Evolutionary conservation across 208 protist species (phyloP).

Genomic region (Acanthamoeba royreba): DNA sequence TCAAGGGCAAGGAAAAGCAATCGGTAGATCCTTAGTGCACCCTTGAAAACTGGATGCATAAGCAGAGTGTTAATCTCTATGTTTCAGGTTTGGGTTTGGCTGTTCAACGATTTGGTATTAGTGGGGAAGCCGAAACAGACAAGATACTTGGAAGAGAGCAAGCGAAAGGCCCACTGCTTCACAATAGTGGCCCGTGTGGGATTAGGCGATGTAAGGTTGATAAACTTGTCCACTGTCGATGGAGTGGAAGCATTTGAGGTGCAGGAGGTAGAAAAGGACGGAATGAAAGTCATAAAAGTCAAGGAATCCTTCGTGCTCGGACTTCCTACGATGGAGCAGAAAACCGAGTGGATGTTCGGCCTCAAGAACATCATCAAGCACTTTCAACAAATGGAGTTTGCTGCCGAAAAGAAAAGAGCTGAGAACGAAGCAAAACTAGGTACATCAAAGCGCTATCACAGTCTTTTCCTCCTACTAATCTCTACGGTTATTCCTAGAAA

Average conservation of each 20-base stretch:
- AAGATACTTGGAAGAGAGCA: not conserved
- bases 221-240: not conserved
- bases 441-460: no score
- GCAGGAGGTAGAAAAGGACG: not conserved
- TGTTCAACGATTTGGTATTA: not conserved
- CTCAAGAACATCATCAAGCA: slow-evolving; percentile 19
- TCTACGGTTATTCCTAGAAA: no score
- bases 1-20: slow-evolving; percentile 3
- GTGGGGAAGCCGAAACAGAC: not conserved
- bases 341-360: not conserved
- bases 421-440: not conserved
- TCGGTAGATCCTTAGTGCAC: not conserved
- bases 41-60: not conserved
- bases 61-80: not conserved
- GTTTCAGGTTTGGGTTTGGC: not conserved
- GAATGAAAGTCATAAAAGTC: not conserved
- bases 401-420: not conserved
- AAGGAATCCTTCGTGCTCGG: not conserved
- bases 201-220: not conserved
- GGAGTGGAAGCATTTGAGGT: not conserved
- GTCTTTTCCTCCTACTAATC: not conserved
- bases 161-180: not conserved
- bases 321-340: not conserved
- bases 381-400: not conserved
- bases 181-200: not conserved